Evolutionary conservation across 345 rosid genomes (phyloP).

Genomic region (Physaria fendleri): DNA sequence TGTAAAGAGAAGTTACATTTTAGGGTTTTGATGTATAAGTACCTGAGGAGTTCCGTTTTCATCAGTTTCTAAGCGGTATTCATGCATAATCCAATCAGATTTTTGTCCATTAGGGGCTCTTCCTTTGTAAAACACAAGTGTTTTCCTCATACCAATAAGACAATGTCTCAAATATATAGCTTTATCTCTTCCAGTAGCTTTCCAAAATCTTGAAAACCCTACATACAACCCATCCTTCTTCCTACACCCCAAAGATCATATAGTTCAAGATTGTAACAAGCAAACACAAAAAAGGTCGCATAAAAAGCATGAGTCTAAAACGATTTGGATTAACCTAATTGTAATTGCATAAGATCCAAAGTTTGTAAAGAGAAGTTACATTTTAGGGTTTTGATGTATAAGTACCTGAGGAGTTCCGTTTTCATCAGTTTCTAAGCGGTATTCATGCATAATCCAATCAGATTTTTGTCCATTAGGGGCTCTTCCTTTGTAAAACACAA

Average conservation of each 20-base stretch:
- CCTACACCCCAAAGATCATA: too few relatives aligned
- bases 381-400: constrained; percentile 1
- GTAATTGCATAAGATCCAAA: neutral
- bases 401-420: constrained; percentile 33
- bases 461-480: constrained; percentile 98
- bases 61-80: constrained; percentile 76
- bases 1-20: constrained; percentile 3
- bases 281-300: too few relatives aligned
- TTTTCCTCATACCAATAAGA: constrained; percentile 95
- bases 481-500: constrained; percentile 94
- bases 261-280: neutral
- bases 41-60: constrained; percentile 37
- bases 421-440: constrained; percentile 68
- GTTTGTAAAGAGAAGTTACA: neutral
- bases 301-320: too few relatives aligned
- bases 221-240: too few relatives aligned
- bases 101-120: constrained; percentile 98
- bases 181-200: constrained; percentile 99
- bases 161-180: constrained; percentile 64
- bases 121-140: constrained; percentile 94
- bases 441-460: constrained; percentile 99
- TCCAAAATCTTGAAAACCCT: constrained; percentile 99
- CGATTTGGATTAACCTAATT: too few relatives aligned
- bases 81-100: constrained; percentile 99
- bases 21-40: neutral